Evolutionary conservation across 805 yeast genomes (phyloP), one percentile per base, ranked within the genome.

Genomic region (Pichia nakasei): DNA sequence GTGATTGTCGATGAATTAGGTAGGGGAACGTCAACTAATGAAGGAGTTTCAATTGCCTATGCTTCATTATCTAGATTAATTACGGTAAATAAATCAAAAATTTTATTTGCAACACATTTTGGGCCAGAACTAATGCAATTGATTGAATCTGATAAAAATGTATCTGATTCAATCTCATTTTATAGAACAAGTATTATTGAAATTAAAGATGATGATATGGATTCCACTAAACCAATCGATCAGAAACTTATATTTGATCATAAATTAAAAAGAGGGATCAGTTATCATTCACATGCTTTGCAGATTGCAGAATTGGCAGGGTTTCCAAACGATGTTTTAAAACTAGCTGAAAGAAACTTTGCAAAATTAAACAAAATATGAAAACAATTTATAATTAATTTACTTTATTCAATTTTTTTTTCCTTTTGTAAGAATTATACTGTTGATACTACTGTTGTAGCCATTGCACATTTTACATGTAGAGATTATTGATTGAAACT

Each of bases 61-160:
- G 89, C 94, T 0, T 72, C 89, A 0, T 60, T 88, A 39, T 60
- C 73, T 34, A 75, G 79, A 54, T 61, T 88, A 43, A 51, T 76
- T 13, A 59, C 64, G 19, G 58, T 59, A 4, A 84, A 80, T 50
- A 68, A 73, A 51, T 81, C 93, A 53, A 70, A 91, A 22, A 71
- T 89, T 0, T 64, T 88, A n/a, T 88, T 88, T 68, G 96, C 96
- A 1, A 88, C 96, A 0, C 96, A 88, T 67, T 88, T 80, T 62
- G 86, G 82, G 0, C 57, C 63, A 0, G 84, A 79, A 45, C 47
- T 79, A 8, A 56, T 70, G n/a, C 48, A 56, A 0, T 54, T 82
- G 5, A 59, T 77, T 22, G 43, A 48, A 2, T 48, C 45, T 0
- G 58, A 61, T 36, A 59, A 58, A n/a, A 54, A 58, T 0, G 49